Base-by-base conservation (phyloP, 2,329 filamentous ascomycete genomes). In the Aspergillus piperis region DNA sequence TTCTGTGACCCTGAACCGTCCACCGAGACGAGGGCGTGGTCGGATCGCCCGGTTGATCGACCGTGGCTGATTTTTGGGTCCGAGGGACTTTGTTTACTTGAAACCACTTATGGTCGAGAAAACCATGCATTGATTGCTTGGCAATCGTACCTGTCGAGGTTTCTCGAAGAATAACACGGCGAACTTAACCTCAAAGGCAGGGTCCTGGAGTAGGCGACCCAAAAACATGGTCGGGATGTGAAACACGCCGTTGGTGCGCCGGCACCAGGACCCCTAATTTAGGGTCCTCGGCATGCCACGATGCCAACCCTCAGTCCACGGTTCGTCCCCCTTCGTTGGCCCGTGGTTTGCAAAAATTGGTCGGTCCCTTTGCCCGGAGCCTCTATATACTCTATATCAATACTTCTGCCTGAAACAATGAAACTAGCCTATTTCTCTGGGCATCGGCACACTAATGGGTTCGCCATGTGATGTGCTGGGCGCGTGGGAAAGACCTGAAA, bases 221-320 rank as follows among this genome's bases (percentile, higher is more conserved):
- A 25, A 55, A 47, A 55, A 36, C 17, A 6, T 44, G 53, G 25
- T 19, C 39, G 23, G 27, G 23, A 21, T 23, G 25, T 55, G 53
- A 47, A 55, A 55, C 53, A 47, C 25, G 25, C 53, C 53, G 53
- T 55, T 55, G 53, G 53, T 27, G 25, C 27, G 25, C 19, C 25
- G 25, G 23, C 23, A 23, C 17, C 17, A 47, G 32, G 44, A 42
- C 39, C 19, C 27, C 25, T 25, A 17, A 15, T 47, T 17, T 41
- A 54, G 52, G 38, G 52, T 54, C 52, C 38, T 54, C 38, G 27
- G 53, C 10, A 36, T 15, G 10, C 11, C 21, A 55, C 5, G 3
- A 11, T 30, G 27, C 27, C 23, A 11, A 36, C 2, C 11, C 10
- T 13, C 10, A 13, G 30, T 5, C 25, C 47, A n/a, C 23, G 25